Base-by-base conservation (phyloP, 306 rosid species). In the Dryas octopetala region DNA sequence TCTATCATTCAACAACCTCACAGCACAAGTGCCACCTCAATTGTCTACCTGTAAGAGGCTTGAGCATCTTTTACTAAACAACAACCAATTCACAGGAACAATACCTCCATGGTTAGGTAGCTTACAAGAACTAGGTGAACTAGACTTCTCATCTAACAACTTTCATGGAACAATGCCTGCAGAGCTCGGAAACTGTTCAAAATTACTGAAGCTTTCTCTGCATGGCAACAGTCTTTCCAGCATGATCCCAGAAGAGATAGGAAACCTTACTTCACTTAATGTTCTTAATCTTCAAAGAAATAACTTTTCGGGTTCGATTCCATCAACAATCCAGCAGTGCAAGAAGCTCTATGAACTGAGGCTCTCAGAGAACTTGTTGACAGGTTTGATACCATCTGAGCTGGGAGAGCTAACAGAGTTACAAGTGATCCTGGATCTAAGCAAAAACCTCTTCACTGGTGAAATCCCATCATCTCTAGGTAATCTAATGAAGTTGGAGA, bases 391-490 rank as follows among this genome's bases (percentile, higher is more conserved):
- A 74, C 97, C 99, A 46, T 68, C 38, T 62, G 93, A 81, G 76
- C 88, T 95, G 60, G 99, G 96, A 70, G 78, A 60, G 68, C 85
- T 92, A 4, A 84, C 76, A 60, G 97, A 95, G 78, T 73, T 95
- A 50, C 99, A 95, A 85, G 99, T 95, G 40, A 88, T 84, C 66
- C 60, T 95, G 38, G 99, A 92, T 79, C 85, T 95, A 74, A 88
- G 97, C 74, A 71, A 80, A 73, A 95, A 89, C 63, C 73, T n/a
- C 58, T 77, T 95, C 61, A 76, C 86, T 4, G 96, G 97, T 16
- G 75, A 84, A 75, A 91, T 95, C 43, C 97, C 99, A 61, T 77
- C 91, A 11, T 86, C 97, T 58, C 74, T 95, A 4, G 97, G 97
- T 40, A 85, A 84, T 66, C 85, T 95, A 75, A 76, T 88, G 85